Evolutionary conservation across 345 rosid species (phyloP), one percentile per base, ranked within the genome.

Genomic region (Turritis glabra): DNA sequence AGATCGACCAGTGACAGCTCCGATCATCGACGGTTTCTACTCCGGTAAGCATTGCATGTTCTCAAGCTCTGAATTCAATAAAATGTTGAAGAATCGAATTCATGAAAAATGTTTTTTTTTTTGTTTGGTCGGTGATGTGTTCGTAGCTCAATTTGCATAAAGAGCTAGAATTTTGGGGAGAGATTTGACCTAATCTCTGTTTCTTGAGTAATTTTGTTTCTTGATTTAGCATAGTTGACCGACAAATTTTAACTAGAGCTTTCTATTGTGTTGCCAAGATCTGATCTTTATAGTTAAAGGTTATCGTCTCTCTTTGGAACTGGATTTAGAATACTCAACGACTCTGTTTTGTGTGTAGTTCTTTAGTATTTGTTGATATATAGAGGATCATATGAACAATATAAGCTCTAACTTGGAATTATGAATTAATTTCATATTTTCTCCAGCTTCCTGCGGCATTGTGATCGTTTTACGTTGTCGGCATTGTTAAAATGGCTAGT

Each of bases 401-500:
- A 27, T 57, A 7, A 17, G 50, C 22, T 44, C 12, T 61, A 26
- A 61, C 52, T 62, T 29, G 38, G 21, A 37, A 56, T 9, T 35
- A 8, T 14, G n/a, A 9, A 11, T 63, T n/a, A n/a, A n/a, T n/a
- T n/a, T n/a, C 15, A 2, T 11, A 2, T 25, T 53, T 18, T 53
- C 9, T 51, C 21, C 50, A 76, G 79, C 50, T 44, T 44, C 50
- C 23, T 5, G 25, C 1, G 25, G 40, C 41, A 56, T 56, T 56
- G 61, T 13, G 44, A 40, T 13, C 1, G 38, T 35, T 35, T 29
- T 7, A 9, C 60, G 27, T 32, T 17, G 61, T 29, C 4, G n/a
- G 10, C 52, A 5, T 29, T 51, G 46, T 21, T 43, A 21, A 57
- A 50, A 89, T 89, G 94, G 86, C 90, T 40, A 87, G 84, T 38